Conservation (phyloP, 2,329 filamentous ascomycete genomes). For the Pyrenochaeta sp. region DNA sequence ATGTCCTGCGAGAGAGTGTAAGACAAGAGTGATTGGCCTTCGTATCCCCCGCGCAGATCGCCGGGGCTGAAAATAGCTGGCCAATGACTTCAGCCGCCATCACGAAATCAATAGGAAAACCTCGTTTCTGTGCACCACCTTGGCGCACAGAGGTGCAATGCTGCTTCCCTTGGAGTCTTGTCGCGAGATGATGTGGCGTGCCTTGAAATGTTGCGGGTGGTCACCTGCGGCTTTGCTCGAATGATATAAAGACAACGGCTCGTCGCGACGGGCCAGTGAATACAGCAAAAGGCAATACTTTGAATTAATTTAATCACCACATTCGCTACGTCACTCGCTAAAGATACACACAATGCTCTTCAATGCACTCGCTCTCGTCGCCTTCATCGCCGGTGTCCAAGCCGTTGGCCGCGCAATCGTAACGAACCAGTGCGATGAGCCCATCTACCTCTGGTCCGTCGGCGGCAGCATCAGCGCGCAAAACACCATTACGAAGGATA, state of each 20-base stretch:
- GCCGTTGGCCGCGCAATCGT: conserved; percentile 40
- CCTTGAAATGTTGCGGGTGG: conserved; percentile 1
- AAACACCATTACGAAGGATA: conserved; percentile 23
- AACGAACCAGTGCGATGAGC: conserved; percentile 38
- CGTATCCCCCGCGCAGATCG: conserved; percentile 13
- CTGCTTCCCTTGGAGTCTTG: conserved; percentile 1
- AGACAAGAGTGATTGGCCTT: conserved; percentile 12
- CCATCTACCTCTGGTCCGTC: conserved; percentile 42
- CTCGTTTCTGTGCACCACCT: conserved; percentile 10
- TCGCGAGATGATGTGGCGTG: neutral
- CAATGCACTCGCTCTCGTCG: conserved; percentile 17
- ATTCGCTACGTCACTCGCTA: conserved; percentile 5
- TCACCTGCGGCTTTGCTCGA: too few species aligned
- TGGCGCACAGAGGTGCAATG: conserved; percentile 6
- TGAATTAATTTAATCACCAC: neutral
- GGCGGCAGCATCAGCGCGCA: conserved; percentile 24
- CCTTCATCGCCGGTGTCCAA: conserved; percentile 13
- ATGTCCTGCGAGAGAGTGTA: neutral
- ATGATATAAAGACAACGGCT: neutral
- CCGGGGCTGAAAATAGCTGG: conserved; percentile 18
- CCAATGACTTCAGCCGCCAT: conserved; percentile 21
- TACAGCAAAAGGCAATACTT: neutral
- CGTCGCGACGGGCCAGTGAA: neutral
- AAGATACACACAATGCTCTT: conserved; percentile 20
- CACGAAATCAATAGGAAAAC: conserved; percentile 8